Conservation (phyloP, 225 moss, liverwort and hornwort genomes). For the Antitrichia curtipendula region DNA sequence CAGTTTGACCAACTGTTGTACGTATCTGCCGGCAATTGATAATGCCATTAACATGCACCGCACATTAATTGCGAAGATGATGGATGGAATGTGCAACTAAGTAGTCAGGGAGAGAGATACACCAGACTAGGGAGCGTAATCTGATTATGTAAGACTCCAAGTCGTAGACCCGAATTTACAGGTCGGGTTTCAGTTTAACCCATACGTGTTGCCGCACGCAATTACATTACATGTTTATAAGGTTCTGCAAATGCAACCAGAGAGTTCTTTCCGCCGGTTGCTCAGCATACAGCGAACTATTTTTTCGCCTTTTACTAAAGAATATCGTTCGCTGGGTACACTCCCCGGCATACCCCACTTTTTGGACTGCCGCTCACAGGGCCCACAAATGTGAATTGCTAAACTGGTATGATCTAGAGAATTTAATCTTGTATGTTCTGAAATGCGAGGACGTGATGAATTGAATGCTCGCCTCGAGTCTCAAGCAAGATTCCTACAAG, state of each 20-base stretch:
- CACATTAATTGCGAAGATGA: neutral
- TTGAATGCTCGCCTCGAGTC: neutral
- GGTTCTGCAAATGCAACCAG: accelerated
- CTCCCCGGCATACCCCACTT: neutral
- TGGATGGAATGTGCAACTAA: neutral
- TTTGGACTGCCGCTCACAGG: neutral
- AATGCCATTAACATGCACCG: neutral
- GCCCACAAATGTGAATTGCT: neutral
- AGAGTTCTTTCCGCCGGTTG: neutral
- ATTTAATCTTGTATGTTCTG: neutral
- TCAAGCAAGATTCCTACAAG: neutral
- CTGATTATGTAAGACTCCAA: neutral
- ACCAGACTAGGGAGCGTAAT: neutral
- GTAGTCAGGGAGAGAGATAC: neutral
- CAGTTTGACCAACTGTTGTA: neutral
- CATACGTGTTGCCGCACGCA: neutral
- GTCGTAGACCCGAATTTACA: neutral
- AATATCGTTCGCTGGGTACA: conserved; percentile 3
- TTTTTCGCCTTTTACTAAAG: conserved; percentile 33
- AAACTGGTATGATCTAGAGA: too few species aligned
- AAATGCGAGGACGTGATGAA: neutral
- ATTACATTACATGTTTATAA: neutral
- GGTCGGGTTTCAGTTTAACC: neutral
- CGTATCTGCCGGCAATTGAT: neutral
- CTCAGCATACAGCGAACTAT: conserved; percentile 8